Evolutionary conservation across 805 yeast genomes (phyloP), one percentile per base, ranked within the genome.

Genomic region (Diddensiella transvaalensis): DNA sequence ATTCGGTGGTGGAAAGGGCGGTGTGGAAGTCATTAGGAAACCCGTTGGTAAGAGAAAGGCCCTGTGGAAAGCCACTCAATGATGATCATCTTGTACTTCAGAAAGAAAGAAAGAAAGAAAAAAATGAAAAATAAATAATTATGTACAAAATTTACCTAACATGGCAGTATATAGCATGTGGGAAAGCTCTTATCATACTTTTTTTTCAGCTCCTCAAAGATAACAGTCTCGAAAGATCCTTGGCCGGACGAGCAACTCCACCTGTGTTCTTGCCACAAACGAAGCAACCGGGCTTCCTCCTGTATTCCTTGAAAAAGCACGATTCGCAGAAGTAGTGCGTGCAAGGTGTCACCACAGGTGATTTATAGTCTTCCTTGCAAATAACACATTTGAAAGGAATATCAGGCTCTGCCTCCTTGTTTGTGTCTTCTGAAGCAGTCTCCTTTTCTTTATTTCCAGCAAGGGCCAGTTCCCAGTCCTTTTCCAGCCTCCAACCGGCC

Each of bases 381-480:
- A 85, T 61, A 0, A 76, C 76, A 62, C 90, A 84, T 53, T 75
- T 77, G 63, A 77, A 80, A 0, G 87, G 85, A 0, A 78, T 66
- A 13, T 63, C 65, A 10, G 38, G 38, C 15, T 10, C 6, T 18
- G 15, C 8, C 13, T 62, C 58, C 18, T 59, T 40, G 22, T 47
- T 54, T 39, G 38, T 43, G 2, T 39, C 47, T 5, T 47, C 54
- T n/a, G 40, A 38, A 55, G 44, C 47, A 17, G 37, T 49, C 18
- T 38, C 50, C 5, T 17, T 30, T 22, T 49, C 48, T n/a, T 23
- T 42, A 22, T 41, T 51, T 22, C 55, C 41, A 51, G 61, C 47
- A 38, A 67, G 54, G 36, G 59, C 53, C 13, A 60, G 53, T 5
- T 83, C 84, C 96, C 96, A 87, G 40, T 87, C 95, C 50, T 73